Percentiles rank a stretch among this genome's conserved stretches.
These are phyloP conservation scores for Gossypium stocksii DNA, from an alignment of 345 rosid species.

Conservation along the genomic window DNA sequence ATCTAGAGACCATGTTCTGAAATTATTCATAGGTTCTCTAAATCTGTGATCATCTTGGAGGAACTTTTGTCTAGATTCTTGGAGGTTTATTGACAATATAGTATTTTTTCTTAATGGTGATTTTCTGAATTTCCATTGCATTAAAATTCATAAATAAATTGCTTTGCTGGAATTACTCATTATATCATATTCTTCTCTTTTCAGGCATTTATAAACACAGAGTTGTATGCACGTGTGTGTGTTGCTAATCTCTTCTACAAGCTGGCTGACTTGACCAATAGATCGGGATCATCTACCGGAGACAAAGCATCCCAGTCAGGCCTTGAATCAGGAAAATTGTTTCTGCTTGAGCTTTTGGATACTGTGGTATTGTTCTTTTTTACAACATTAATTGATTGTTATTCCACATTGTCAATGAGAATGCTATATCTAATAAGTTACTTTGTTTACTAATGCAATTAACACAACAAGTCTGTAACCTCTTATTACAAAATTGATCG, in stretches of 20 bases:
- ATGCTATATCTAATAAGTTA: conserved; percentile 1
- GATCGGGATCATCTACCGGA: conserved; percentile 40
- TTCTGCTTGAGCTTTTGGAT: conserved; percentile 82
- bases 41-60: conserved; percentile 5
- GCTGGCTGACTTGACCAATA: conserved; percentile 55
- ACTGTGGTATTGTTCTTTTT: conserved; percentile 54
- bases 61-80: not conserved
- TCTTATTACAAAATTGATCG: not conserved
- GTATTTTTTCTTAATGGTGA: not conserved
- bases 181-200: conserved; percentile 14
- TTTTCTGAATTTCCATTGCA: not conserved
- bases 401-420: not conserved
- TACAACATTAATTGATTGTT: not conserved
- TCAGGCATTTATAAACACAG: conserved; percentile 85
- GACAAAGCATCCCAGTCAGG: conserved; percentile 47
- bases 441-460: not conserved
- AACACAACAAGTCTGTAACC: not conserved
- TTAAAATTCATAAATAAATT: not conserved
- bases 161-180: not conserved
- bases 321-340: conserved; percentile 69
- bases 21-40: not conserved
- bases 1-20: not conserved
- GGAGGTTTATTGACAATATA: not conserved
- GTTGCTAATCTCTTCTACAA: conserved; percentile 73
- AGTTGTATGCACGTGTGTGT: conserved; percentile 90